Evolutionary conservation across 140 eudicot species (phyloP).

Genomic region (Flaveria floridana): DNA sequence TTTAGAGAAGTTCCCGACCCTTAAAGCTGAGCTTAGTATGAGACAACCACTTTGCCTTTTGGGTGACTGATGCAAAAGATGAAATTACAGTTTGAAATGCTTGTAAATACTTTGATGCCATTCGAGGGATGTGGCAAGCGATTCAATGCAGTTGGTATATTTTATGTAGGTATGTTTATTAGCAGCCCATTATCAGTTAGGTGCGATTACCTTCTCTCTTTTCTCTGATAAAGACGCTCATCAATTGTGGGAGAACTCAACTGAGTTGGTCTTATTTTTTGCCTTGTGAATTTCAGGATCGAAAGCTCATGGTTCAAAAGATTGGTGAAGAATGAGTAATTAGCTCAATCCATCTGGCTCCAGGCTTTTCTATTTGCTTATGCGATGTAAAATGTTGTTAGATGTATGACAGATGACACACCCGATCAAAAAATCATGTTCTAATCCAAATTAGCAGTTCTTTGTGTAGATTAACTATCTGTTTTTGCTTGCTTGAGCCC

Average conservation of each 20-base stretch:
- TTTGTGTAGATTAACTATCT: neutral
- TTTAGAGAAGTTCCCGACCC: constrained; percentile 69
- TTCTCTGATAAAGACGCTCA: neutral
- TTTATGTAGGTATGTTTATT: constrained; percentile 30
- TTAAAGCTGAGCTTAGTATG: constrained; percentile 95
- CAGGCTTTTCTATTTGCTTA: constrained; percentile 15
- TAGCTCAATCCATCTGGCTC: constrained; percentile 14
- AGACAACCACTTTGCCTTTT: constrained; percentile 82
- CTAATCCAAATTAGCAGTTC: neutral
- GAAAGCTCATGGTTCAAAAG: constrained; percentile 9
- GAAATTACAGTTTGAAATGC: constrained; percentile 4
- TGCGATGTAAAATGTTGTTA: constrained; percentile 17
- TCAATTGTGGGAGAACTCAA: neutral
- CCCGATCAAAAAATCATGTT: constrained; percentile 27
- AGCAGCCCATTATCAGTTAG: neutral
- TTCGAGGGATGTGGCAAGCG: constrained; percentile 13
- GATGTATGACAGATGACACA: constrained; percentile 15
- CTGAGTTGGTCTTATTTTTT: neutral
- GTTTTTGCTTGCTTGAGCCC: neutral
- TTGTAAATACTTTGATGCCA: constrained; percentile 36
- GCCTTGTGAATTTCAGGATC: constrained; percentile 23
- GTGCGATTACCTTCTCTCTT: neutral
- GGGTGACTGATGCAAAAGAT: constrained; percentile 53
- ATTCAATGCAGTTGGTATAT: constrained; percentile 26
- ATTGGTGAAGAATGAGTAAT: neutral